A percentile compares a stretch with the other conserved stretches of the same genome.
Conservation (phyloP, 345 rosid genomes). For the Sonneratia caseolaris region DNA sequence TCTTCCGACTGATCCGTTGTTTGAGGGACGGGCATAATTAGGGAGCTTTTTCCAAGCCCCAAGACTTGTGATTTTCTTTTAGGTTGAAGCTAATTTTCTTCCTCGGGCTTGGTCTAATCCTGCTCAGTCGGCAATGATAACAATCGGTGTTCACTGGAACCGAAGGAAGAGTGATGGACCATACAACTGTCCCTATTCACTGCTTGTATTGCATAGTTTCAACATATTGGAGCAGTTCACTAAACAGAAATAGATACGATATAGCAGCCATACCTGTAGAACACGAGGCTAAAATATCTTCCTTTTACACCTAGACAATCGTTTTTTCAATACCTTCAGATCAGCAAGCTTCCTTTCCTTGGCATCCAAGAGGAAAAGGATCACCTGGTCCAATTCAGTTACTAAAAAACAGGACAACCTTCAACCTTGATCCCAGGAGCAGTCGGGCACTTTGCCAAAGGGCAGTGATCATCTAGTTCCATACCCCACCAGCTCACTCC, state of each 20-base stretch:
- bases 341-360: background rate
- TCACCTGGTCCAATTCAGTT: background rate
- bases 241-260: background rate
- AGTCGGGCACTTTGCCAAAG: slow-evolving; percentile 55
- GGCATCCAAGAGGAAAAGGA: background rate
- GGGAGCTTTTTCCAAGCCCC: background rate
- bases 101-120: background rate
- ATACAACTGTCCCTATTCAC: background rate
- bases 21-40: background rate
- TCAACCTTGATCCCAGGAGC: slow-evolving; percentile 40
- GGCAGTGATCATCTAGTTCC: slow-evolving; percentile 42
- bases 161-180: background rate
- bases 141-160: background rate
- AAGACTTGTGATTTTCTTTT: too few species aligned
- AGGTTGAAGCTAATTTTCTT: background rate
- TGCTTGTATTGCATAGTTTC: background rate
- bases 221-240: background rate
- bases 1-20: background rate
- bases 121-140: background rate
- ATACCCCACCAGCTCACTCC: slow-evolving; percentile 81
- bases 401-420: slow-evolving; percentile 42
- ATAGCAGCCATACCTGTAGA: background rate
- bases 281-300: background rate
- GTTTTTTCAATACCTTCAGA: background rate
- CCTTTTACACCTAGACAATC: background rate